Evolutionary conservation across 2,329 filamentous ascomycete species (phyloP), one percentile per base, ranked within the genome.

Genomic region (Alternaria rosae): DNA sequence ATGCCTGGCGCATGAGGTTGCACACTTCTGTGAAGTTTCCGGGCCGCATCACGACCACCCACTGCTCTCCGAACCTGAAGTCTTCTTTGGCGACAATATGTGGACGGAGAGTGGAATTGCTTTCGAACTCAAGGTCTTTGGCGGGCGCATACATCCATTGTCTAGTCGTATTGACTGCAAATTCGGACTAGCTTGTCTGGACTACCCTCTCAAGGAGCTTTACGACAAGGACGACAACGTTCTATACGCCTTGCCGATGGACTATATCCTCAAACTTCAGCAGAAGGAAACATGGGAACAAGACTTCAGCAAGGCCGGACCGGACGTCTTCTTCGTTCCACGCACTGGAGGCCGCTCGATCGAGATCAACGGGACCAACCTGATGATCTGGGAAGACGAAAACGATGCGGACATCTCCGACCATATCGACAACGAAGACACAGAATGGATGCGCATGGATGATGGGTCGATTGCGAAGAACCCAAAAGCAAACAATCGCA

Each of bases 351-450:
- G 78, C 41, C 68, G 68, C 21, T 77, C 76, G 1, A 72, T 77
- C 12, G 76, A 79, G 35, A 73, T 80, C 56, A 78, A 78, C 48
- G 77, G 74, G 4, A 77, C 78, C 5, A 78, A 80, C 43, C 67
- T 80, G 43, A 78, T 78, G 75, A 72, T 80, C 6, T 80, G 78
- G 78, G 76, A 79, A 54, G 77, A 79, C 35, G 78, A 79, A 58
- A 78, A 75, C 43, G 72, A 77, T 38, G 74, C 72, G 3, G 76
- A 78, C 50, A 78, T 80, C 15, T 79, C 77, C 0, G 78, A 80
- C 54, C 74, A 79, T 45, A 66, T 78, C 11, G 78, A 80, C 42
- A 73, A 74, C 5, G 70, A 71, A 35, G 75, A 78, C 6, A 80
- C 76, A 3, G 70, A 71, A 23, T 78, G 76, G 65, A 74, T 78